Percentiles rank a stretch among this genome's conserved stretches.
Evolutionary conservation across 2,329 filamentous ascomycete genomes (phyloP).

Genomic region (Clonostachys rhizophaga): DNA sequence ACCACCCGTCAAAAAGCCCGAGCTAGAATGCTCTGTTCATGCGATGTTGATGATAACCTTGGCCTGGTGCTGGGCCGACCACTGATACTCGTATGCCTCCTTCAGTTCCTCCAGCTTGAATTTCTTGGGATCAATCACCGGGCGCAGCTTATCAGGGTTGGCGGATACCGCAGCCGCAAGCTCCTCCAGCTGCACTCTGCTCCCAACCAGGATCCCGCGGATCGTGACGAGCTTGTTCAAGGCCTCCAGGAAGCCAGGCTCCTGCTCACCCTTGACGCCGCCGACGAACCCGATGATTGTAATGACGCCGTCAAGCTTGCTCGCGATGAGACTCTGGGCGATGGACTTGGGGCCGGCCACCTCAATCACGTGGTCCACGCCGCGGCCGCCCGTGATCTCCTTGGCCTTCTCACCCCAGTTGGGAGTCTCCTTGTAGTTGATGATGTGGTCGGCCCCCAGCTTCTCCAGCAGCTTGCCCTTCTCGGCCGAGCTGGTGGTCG

Average conservation of each 20-base stretch:
- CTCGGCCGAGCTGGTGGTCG: slow-evolving; percentile 38
- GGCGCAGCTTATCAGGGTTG: slow-evolving; percentile 32
- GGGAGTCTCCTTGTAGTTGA: slow-evolving; percentile 41
- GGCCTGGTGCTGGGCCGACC: slow-evolving; percentile 27
- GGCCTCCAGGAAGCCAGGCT: slow-evolving; percentile 25
- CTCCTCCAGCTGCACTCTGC: slow-evolving; percentile 41
- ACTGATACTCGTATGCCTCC: slow-evolving; percentile 36
- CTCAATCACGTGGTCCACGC: slow-evolving; percentile 43
- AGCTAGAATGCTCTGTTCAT: slow-evolving; percentile 3
- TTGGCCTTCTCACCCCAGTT: slow-evolving; percentile 40
- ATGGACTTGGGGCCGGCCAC: slow-evolving; percentile 39
- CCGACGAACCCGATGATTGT: slow-evolving; percentile 30
- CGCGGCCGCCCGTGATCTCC: slow-evolving; percentile 33
- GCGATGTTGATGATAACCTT: slow-evolving; percentile 28
- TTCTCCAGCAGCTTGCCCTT: slow-evolving; percentile 36
- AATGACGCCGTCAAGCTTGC: slow-evolving; percentile 41
- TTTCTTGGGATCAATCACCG: slow-evolving; percentile 38
- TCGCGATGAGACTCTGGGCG: slow-evolving; percentile 34
- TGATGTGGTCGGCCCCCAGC: slow-evolving; percentile 42
- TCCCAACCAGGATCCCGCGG: slow-evolving; percentile 41
- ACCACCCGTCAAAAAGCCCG: too few relatives aligned
- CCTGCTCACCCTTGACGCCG: slow-evolving; percentile 11
- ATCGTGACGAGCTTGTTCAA: slow-evolving; percentile 28
- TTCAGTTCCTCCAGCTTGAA: slow-evolving; percentile 38
- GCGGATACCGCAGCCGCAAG: slow-evolving; percentile 45